A percentile compares a stretch with the other conserved stretches of the same genome.
phyloP scores from a whole-genome alignment of 495 filamentous ascomycete species.

The Annulohypoxylon nitens region DNA sequence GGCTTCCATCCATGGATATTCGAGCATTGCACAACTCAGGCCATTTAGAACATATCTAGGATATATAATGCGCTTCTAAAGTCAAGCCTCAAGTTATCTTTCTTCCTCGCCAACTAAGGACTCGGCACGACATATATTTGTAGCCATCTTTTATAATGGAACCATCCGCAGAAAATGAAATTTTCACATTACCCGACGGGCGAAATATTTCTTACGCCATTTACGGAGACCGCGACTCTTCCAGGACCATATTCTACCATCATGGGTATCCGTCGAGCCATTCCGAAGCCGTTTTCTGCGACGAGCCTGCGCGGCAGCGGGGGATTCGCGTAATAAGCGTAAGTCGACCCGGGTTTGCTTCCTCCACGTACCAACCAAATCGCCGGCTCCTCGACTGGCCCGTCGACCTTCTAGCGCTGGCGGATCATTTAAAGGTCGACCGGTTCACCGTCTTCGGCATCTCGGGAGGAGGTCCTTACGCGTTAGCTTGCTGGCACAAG shows the following conservation, averaged over 20 bases:
- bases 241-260: slow-evolving; percentile 56
- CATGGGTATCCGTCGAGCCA: slow-evolving; percentile 62
- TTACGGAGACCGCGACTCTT: slow-evolving; percentile 53
- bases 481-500: slow-evolving; percentile 55
- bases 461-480: slow-evolving; percentile 63
- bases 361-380: slow-evolving; percentile 55
- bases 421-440: slow-evolving; percentile 51
- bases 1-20: background rate
- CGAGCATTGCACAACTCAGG: too few species aligned
- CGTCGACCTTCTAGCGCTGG: slow-evolving; percentile 55
- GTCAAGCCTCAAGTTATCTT: background rate
- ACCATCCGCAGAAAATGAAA: background rate
- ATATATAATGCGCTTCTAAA: background rate
- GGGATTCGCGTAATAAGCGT: slow-evolving; percentile 56
- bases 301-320: slow-evolving; percentile 47
- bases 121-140: background rate
- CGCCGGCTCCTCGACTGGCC: slow-evolving; percentile 59
- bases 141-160: background rate
- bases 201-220: slow-evolving; percentile 58
- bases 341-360: slow-evolving; percentile 62
- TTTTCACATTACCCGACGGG: slow-evolving; percentile 52
- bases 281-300: slow-evolving; percentile 53
- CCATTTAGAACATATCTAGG: background rate
- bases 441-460: slow-evolving; percentile 60
- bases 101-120: background rate